Evolutionary conservation across 352 stramenopile species (phyloP), one percentile per base, ranked within the genome.

Genomic region (Pythium aristosporum): DNA sequence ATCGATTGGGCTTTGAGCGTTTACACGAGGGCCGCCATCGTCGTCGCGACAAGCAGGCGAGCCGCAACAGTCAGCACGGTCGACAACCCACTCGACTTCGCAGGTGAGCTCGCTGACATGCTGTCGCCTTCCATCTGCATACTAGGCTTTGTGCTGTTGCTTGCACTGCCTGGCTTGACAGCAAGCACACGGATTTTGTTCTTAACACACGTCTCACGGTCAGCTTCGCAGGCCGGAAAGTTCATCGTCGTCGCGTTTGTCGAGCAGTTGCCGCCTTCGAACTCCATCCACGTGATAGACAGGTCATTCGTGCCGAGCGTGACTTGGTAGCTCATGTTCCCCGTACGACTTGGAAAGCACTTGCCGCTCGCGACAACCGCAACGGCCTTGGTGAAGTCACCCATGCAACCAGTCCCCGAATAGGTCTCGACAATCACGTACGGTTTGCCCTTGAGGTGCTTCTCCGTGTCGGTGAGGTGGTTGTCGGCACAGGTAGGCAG

Each of bases 361-460:
- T 41, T 41, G 54, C 54, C 54, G 12, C 21, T 52, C 30, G 39
- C 54, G 42, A 61, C 54, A 4, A 61, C 54, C 32, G 54, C 54
- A 2, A 52, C 42, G 15, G 54, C 54, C 20, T 51, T 43, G 11
- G 11, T 52, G 13, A 46, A 41, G 37, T 50, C 54, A 18, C 54
- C 42, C 8, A 8, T 23, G 42, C 54, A 61, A 11, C 42, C 54
- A 28, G 12, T 30, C 16, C 21, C 43, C 10, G 52, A 39, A 41
- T 61, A 61, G 12, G 8, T 50, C 54, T 61, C 39, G 23, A 61
- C 54, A 11, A 61, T 43, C 39, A 61, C 54, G 23, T 60, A 60
- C 21, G 53, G 37, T 21, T 60, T 47, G 16, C 36, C 39, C 36
- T 49, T 49, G 53, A 60, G 53, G 28, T 46, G 23, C 21, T 47